Percentiles rank a stretch among this genome's conserved stretches.
Conservation (phyloP, 257 asterid genomes). For the Jacaranda mimosifolia region DNA sequence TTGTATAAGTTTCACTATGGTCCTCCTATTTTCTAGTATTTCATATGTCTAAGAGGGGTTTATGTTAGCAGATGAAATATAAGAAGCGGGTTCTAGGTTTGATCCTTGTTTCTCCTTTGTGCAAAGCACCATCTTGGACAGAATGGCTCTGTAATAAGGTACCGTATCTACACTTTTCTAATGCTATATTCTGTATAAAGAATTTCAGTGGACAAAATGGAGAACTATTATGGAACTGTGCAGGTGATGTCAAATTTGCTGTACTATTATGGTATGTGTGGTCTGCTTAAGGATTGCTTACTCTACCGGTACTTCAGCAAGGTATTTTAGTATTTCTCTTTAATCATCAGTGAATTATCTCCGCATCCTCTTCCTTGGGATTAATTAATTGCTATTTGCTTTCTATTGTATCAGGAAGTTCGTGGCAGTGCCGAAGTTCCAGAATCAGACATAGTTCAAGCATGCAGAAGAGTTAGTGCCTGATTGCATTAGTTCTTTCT, state of each 20-base stretch:
- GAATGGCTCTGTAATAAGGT: conserved; percentile 96
- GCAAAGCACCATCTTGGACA: conserved; percentile 91
- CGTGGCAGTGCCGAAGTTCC: conserved; percentile 74
- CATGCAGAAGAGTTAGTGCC: conserved; percentile 88
- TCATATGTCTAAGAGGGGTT: conserved; percentile 23
- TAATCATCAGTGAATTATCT: conserved; percentile 22
- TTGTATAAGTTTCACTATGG: neutral
- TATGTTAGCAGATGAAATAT: conserved; percentile 68
- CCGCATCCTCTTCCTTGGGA: conserved; percentile 3
- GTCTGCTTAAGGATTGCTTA: conserved; percentile 79
- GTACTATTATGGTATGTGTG: conserved; percentile 86
- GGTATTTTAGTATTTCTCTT: conserved; percentile 51
- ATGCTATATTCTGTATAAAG: conserved; percentile 1
- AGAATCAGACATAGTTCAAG: conserved; percentile 91
- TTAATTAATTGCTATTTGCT: conserved; percentile 9
- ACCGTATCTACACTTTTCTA: conserved; percentile 9
- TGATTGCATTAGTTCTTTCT: conserved; percentile 28
- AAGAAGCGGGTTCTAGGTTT: conserved; percentile 90
- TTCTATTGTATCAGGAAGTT: conserved; percentile 66
- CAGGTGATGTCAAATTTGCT: conserved; percentile 94
- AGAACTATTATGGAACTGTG: conserved; percentile 49
- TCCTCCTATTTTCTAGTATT: conserved; percentile 15
- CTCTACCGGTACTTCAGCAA: conserved; percentile 74
- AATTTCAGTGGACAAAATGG: conserved; percentile 13
- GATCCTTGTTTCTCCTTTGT: conserved; percentile 90